A percentile compares a stretch with the other conserved stretches of the same genome.
Evolutionary conservation across 805 yeast genomes (phyloP).

Genomic region (Nakazawaea sp.): DNA sequence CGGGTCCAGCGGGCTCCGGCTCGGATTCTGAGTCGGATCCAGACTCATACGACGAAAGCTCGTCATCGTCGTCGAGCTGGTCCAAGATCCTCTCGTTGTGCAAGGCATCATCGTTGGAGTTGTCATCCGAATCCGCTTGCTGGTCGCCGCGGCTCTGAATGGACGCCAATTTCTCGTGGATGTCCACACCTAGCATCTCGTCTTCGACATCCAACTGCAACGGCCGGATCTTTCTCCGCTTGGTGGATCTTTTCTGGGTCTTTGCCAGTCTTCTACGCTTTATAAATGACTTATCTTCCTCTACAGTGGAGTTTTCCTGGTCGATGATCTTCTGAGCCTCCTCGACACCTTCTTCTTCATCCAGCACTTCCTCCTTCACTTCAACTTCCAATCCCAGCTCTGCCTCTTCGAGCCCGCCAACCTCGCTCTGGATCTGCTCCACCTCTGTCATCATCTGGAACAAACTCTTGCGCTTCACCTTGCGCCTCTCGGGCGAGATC

Average conservation of each 20-base stretch:
- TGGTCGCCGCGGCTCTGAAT: conserved; percentile 17
- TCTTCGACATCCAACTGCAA: conserved; percentile 20
- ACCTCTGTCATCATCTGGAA: conserved; percentile 43
- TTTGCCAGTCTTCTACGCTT: conserved; percentile 23
- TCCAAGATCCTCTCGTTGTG: conserved; percentile 15
- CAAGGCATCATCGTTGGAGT: conserved; percentile 10
- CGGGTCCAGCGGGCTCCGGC: conserved; percentile 13
- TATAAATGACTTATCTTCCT: conserved; percentile 11
- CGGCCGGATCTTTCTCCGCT: conserved; percentile 44
- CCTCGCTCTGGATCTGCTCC: conserved; percentile 25
- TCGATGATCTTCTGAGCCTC: conserved; percentile 16
- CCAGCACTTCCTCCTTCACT: conserved; percentile 11
- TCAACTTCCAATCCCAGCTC: conserved; percentile 11
- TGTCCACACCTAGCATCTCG: conserved; percentile 27
- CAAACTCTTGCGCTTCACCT: conserved; percentile 17
- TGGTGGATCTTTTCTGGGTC: conserved; percentile 47
- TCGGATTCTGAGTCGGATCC: conserved; percentile 26
- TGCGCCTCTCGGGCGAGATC: conserved; percentile 11
- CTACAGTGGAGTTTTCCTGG: no score
- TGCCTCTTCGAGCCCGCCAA: conserved; percentile 14
- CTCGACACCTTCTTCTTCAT: conserved; percentile 14
- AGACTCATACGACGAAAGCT: not conserved
- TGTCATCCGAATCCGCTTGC: conserved; percentile 14
- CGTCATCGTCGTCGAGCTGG: conserved; percentile 16
- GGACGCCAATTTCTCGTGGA: conserved; percentile 35